Evolutionary conservation across 2,329 filamentous ascomycete genomes (phyloP).

Genomic region (Ophiostoma novo-ulmi): DNA sequence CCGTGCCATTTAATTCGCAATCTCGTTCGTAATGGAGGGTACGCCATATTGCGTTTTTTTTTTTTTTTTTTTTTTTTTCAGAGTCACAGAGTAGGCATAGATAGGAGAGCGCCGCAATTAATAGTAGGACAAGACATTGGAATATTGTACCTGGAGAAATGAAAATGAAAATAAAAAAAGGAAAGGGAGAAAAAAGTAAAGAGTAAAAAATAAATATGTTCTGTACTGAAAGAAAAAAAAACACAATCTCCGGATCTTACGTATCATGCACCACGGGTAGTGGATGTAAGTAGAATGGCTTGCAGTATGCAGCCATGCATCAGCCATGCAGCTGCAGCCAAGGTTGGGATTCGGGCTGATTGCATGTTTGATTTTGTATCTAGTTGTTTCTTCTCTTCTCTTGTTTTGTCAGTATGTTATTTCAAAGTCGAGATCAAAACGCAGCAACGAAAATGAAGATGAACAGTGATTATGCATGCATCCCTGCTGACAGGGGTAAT

Average conservation of each 20-base stretch:
- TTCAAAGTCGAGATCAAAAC: too few species aligned
- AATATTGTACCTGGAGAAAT: neutral
- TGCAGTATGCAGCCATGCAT: slow-evolving; percentile 13
- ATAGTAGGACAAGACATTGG: neutral
- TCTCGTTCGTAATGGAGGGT: slow-evolving; percentile 2
- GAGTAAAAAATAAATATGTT: neutral
- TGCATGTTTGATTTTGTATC: neutral
- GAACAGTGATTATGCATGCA: neutral
- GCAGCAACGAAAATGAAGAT: slow-evolving; percentile 5
- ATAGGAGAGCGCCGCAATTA: neutral
- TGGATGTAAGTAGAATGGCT: slow-evolving; percentile 11
- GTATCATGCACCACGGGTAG: slow-evolving; percentile 13
- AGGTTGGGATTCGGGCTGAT: neutral
- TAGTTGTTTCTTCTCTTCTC: neutral
- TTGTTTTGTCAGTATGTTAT: too few species aligned
- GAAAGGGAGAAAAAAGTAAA: neutral
- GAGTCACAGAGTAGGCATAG: neutral
- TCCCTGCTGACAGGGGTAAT: neutral
- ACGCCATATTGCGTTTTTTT: neutral
- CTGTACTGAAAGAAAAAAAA: neutral
- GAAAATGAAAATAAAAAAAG: neutral
- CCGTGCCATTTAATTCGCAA: slow-evolving; percentile 12
- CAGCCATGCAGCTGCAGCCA: slow-evolving; percentile 10
- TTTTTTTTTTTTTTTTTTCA: too few species aligned
- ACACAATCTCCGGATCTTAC: slow-evolving; percentile 19